Conservation (phyloP, 441 rosid genomes). For the Omphalea diandra region DNA sequence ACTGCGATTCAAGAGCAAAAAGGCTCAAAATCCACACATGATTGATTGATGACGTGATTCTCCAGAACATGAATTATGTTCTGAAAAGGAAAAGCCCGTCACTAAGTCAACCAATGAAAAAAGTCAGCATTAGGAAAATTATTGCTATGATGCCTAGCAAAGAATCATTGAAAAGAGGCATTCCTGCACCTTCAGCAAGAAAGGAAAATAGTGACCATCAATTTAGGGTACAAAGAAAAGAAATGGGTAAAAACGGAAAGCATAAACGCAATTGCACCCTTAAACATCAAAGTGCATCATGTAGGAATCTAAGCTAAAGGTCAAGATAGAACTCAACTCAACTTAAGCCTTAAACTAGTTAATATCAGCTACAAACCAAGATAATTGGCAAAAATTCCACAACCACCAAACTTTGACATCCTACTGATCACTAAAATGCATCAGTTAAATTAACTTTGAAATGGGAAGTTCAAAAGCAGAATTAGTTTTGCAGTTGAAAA, state of each 20-base stretch:
- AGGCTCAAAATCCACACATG: background rate
- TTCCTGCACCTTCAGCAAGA: constrained; percentile 19
- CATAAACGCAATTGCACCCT: background rate
- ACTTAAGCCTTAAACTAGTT: background rate
- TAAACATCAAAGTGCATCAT: background rate
- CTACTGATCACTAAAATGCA: background rate
- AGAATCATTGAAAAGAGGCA: constrained; percentile 8
- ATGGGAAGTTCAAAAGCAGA: background rate
- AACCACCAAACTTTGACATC: background rate
- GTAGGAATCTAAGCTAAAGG: background rate
- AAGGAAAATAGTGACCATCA: background rate
- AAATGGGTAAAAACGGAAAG: background rate
- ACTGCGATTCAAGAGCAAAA: no score
- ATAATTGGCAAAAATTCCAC: background rate
- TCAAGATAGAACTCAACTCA: background rate
- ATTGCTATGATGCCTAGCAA: constrained; percentile 8
- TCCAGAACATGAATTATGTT: constrained; percentile 1
- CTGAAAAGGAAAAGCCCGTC: background rate
- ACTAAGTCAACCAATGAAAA: background rate
- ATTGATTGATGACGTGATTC: background rate
- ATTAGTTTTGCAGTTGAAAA: background rate
- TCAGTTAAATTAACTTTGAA: background rate
- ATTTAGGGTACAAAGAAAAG: background rate
- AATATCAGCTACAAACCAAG: background rate
- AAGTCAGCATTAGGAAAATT: constrained; percentile 7